Evolutionary conservation across 306 rosid species (phyloP).

Genomic region (Corylus heterophylla): DNA sequence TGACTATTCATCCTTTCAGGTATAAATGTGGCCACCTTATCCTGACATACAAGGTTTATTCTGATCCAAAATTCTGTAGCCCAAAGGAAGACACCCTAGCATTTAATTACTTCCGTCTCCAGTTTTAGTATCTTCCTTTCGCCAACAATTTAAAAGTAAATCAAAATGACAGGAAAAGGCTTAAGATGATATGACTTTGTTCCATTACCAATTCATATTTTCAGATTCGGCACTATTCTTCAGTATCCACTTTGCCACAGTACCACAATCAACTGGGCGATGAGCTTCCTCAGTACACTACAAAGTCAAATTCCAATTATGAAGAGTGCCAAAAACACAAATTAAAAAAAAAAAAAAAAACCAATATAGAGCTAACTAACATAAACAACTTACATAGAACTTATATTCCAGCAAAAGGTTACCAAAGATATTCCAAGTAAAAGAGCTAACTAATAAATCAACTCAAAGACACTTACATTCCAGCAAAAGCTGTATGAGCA

Average conservation of each 20-base stretch:
- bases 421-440: not conserved
- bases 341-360: not conserved
- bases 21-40: not conserved
- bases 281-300: conserved; percentile 98
- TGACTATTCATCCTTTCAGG: not conserved
- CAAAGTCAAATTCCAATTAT: conserved; percentile 20
- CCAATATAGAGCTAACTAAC: not conserved
- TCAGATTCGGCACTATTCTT: conserved; percentile 98
- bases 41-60: not conserved
- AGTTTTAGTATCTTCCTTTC: not conserved
- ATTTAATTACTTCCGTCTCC: not conserved
- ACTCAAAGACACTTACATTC: conserved; percentile 56
- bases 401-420: not conserved
- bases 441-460: not conserved
- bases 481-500: conserved; percentile 93
- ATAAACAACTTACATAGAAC: not conserved
- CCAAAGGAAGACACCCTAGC: not conserved
- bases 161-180: not conserved
- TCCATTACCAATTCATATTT: conserved; percentile 79
- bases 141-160: not conserved
- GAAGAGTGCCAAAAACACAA: no score
- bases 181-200: not conserved
- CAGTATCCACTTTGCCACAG: conserved; percentile 91
- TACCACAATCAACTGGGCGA: conserved; percentile 93
- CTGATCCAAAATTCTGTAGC: not conserved